Conservation (phyloP, 768 basidiomycete genomes). For the Xerocomellus intermedius region DNA sequence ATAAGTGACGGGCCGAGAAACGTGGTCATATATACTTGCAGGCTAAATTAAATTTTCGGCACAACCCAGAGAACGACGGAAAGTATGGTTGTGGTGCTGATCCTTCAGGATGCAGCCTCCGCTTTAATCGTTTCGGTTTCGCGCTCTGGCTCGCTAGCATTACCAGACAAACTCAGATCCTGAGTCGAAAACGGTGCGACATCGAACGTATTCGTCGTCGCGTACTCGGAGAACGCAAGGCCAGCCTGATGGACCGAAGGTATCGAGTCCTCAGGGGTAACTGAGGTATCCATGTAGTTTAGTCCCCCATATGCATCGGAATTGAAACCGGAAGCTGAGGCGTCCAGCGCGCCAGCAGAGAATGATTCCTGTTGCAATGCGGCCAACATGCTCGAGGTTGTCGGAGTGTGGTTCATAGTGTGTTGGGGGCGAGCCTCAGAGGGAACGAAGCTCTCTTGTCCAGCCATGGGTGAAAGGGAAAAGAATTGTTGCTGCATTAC, state of each 20-base stretch:
- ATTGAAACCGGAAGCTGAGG: constrained; percentile 58
- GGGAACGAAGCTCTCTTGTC: constrained; percentile 72
- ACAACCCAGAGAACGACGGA: constrained; percentile 25
- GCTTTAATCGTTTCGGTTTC: constrained; percentile 67
- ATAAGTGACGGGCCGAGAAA: constrained; percentile 35
- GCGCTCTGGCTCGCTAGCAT: constrained; percentile 58
- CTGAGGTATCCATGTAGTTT: constrained; percentile 74
- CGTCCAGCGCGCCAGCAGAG: constrained; percentile 63
- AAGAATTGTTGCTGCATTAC: constrained; percentile 91
- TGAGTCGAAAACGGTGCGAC: constrained; percentile 65
- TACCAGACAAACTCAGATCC: constrained; percentile 60
- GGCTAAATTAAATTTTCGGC: constrained; percentile 31
- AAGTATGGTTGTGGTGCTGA: constrained; percentile 18
- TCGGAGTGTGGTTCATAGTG: constrained; percentile 77
- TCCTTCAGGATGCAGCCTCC: constrained; percentile 45
- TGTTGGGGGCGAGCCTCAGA: constrained; percentile 62
- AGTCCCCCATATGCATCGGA: constrained; percentile 68
- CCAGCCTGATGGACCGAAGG: constrained; percentile 58
- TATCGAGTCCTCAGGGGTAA: constrained; percentile 62
- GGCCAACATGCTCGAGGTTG: constrained; percentile 88
- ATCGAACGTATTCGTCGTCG: constrained; percentile 64
- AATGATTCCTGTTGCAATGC: constrained; percentile 79
- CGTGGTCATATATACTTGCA: constrained; percentile 34
- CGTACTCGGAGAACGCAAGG: constrained; percentile 71
- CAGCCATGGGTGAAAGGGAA: constrained; percentile 84